Conservation (phyloP, 345 rosid species). For the Reutealis trisperma region DNA sequence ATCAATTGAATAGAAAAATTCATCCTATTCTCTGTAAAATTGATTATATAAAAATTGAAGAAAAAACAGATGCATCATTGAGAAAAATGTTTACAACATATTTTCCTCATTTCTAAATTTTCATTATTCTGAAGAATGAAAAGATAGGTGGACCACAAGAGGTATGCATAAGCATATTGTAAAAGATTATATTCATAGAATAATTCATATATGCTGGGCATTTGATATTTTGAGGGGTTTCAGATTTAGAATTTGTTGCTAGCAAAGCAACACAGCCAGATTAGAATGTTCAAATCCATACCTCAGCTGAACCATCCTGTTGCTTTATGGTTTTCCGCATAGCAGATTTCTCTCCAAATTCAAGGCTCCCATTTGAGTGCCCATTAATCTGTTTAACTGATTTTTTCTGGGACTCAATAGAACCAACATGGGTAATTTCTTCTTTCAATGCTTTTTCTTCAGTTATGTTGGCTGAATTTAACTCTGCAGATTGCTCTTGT, state of each 20-base stretch:
- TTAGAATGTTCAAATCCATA: constrained; percentile 20
- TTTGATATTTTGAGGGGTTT: not conserved
- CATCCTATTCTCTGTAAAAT: not conserved
- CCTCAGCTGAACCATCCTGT: constrained; percentile 61
- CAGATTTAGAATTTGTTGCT: constrained; percentile 1
- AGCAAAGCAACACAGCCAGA: not conserved
- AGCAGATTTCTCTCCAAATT: constrained; percentile 44
- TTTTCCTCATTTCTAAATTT: not conserved
- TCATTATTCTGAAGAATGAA: not conserved
- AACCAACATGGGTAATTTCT: constrained; percentile 5
- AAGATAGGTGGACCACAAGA: not conserved
- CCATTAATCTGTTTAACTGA: constrained; percentile 34
- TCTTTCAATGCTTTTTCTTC: constrained; percentile 20
- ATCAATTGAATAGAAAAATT: not conserved
- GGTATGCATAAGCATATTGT: not conserved
- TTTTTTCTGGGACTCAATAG: constrained; percentile 21
- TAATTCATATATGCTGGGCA: not conserved
- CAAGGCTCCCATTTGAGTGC: constrained; percentile 38
- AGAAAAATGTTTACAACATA: not conserved
- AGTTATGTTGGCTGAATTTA: constrained; percentile 16
- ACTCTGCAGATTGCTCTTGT: not conserved
- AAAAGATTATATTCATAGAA: not conserved
- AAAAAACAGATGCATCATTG: not conserved
- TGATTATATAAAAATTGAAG: not conserved
- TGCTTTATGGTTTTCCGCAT: constrained; percentile 38